These are phyloP conservation scores for Typha latifolia DNA, from an alignment of 176 grass and related monocot genomes.

Conservation along the genomic window DNA sequence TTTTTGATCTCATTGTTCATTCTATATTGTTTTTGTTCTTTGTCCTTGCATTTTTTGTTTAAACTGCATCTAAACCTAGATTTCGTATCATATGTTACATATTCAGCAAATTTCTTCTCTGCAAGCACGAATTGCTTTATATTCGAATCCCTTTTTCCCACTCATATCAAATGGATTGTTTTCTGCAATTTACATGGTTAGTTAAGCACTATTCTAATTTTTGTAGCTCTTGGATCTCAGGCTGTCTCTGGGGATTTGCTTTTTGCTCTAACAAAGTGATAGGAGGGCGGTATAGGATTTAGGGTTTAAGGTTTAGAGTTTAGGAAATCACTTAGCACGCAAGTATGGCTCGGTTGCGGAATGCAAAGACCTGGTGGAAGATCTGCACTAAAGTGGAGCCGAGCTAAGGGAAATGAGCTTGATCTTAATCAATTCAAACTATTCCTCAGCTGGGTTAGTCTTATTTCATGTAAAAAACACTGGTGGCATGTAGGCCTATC, in stretches of 20 bases:
- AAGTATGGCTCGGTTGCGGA: constrained; percentile 71
- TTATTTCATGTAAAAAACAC: too few species aligned
- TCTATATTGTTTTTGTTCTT: too few species aligned
- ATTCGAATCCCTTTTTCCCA: too few species aligned
- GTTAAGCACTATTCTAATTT: not conserved
- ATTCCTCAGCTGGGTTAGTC: not conserved
- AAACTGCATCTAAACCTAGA: too few species aligned
- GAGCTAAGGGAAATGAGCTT: constrained; percentile 37
- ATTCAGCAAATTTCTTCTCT: too few species aligned
- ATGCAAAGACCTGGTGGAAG: constrained; percentile 52
- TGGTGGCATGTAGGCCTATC: too few species aligned
- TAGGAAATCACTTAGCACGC: constrained; percentile 71
- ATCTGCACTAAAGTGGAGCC: constrained; percentile 61
- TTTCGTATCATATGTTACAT: too few species aligned
- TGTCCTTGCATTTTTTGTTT: too few species aligned
- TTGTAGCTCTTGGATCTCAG: constrained; percentile 23
- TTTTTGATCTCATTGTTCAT: too few species aligned
- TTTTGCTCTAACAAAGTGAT: constrained; percentile 47
- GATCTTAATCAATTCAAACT: not conserved
- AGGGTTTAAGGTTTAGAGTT: too few species aligned
- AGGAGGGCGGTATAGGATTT: constrained; percentile 38
- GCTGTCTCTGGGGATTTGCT: constrained; percentile 46
- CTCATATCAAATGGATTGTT: not conserved
- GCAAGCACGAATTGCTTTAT: too few species aligned
- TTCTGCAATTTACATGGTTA: not conserved